phyloP scores from a whole-genome alignment of 2,329 filamentous ascomycete species.

The Ceratocystis cacaofunesta region DNA sequence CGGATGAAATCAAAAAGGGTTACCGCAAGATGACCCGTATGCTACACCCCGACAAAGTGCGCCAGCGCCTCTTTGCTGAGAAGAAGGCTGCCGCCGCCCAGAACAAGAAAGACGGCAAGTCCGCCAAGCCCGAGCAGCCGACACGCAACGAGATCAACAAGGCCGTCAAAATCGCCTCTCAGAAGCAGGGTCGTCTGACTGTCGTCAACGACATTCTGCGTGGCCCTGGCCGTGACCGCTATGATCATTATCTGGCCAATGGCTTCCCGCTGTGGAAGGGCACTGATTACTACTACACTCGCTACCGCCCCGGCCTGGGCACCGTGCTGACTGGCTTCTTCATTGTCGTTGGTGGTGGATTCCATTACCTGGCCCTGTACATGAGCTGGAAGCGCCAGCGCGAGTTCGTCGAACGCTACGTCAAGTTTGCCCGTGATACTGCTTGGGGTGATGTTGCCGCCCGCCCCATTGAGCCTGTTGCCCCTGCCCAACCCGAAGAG shows the following conservation, averaged over 20 bases:
- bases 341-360: conserved; percentile 64
- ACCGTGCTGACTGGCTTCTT: conserved; percentile 72
- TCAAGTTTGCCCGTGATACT: conserved; percentile 70
- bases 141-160: conserved; percentile 59
- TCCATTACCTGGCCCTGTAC: conserved; percentile 74
- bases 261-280: conserved; percentile 96
- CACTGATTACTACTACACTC: conserved; percentile 93
- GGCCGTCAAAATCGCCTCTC: conserved; percentile 65
- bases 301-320: conserved; percentile 80
- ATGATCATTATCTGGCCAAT: conserved; percentile 85
- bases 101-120: conserved; percentile 25
- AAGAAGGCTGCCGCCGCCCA: conserved; percentile 40
- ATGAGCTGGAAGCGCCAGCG: conserved; percentile 80
- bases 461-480: conserved; percentile 27
- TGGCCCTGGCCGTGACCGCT: conserved; percentile 66
- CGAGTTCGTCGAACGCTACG: conserved; percentile 84
- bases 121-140: conserved; percentile 55
- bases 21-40: conserved; percentile 75
- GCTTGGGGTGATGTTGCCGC: conserved; percentile 81
- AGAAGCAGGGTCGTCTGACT: conserved; percentile 70
- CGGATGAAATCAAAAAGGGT: conserved; percentile 84
- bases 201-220: conserved; percentile 77
- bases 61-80: conserved; percentile 62
- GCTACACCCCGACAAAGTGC: conserved; percentile 92
- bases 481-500: conserved; percentile 26